Conservation (phyloP, 2,329 filamentous ascomycete genomes). For the Penicillium sp. region DNA sequence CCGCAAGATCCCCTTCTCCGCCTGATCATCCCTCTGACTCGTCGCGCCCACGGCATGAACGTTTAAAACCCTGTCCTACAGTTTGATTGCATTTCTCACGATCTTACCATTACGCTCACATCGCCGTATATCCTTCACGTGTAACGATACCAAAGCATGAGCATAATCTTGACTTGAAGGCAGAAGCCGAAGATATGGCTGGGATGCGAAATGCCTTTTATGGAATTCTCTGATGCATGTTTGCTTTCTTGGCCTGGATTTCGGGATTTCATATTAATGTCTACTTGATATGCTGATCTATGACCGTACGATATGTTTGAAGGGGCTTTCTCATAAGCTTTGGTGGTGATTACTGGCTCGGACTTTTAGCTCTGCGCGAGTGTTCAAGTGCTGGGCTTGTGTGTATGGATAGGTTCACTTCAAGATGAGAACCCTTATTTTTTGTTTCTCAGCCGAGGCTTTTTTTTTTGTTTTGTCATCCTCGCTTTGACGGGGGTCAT, state of each 20-base stretch:
- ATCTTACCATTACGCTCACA: background rate
- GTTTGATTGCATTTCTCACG: background rate
- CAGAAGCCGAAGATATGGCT: background rate
- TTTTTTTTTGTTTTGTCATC: background rate
- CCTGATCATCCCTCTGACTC: conserved; percentile 48
- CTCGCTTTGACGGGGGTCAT: background rate
- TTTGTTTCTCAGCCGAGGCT: background rate
- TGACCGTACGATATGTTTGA: background rate
- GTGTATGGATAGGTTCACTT: background rate
- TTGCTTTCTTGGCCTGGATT: background rate
- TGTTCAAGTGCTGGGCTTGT: background rate
- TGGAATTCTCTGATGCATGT: background rate
- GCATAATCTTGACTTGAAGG: background rate
- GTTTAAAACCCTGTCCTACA: background rate
- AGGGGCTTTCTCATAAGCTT: background rate
- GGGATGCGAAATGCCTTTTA: background rate
- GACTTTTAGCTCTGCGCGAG: background rate
- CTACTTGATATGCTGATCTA: background rate
- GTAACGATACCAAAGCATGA: background rate
- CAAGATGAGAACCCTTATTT: background rate
- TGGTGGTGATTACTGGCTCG: background rate
- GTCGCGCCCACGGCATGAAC: conserved; percentile 41
- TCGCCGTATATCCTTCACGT: background rate
- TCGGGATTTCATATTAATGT: background rate
- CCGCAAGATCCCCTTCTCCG: conserved; percentile 53